Base-by-base conservation (phyloP, 257 asterid species). In the Fraxinus pennsylvanica region DNA sequence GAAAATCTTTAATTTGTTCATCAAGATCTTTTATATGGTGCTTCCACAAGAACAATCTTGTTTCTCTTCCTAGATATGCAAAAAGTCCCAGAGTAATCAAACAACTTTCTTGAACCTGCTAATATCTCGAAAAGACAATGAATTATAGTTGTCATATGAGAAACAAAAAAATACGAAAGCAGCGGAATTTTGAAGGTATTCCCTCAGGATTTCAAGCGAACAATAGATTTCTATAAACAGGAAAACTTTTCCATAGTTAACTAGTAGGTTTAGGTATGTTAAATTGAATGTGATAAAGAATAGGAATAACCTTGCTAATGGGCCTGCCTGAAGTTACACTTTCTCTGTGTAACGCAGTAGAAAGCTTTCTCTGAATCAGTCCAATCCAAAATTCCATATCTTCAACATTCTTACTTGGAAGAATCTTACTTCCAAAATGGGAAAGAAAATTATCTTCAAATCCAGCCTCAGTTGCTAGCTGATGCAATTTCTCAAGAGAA, bases 381-480 rank as follows among this genome's bases (percentile, higher is more conserved):
- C 96, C 97, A 74, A 92, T 88, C 94, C 96, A 92, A 80, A 90
- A 92, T 73, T 91, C 94, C 47, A 86, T 47, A 67, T 88, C 93
- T 80, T 86, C 92, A 57, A 83, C 74, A 71, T 79, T 88, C 82
- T 83, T 74, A 84, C 87, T 81, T 2, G 97, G 97, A 30, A 91
- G 90, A 81, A 91, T 82, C 78, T 83, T 91, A 54, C 88, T 77
- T 57, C 96, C 97, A 73, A 90, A 92, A 86, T 91, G 92, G 41
- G 74, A 76, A 65, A 91, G 79, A 81, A 91, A 91, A 36, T 86
- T 86, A 79, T 90, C 92, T 85, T 91, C 97, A 52, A 90, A 92
- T 61, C 97, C 97, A 38, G 97, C 97, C 85, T 88, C 91, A 74
- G 80, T 81, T n/a, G 97, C 94, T 79, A 92, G 84, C 29, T 78